Evolutionary conservation across 805 yeast species (phyloP).

Genomic region (Starmerella floris): DNA sequence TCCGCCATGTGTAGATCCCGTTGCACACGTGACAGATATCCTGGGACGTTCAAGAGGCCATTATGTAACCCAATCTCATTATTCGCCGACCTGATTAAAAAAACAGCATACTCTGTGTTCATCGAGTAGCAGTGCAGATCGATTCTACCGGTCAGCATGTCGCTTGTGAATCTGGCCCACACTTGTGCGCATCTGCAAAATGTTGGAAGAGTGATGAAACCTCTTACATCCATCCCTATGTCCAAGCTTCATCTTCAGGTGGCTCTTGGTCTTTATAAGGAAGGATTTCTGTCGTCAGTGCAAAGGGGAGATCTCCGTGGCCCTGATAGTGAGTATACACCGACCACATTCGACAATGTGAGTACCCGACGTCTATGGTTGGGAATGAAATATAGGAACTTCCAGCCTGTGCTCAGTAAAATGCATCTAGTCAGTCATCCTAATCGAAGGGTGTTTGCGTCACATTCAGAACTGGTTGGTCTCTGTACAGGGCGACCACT

Average conservation of each 20-base stretch:
- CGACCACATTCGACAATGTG: conserved; percentile 75
- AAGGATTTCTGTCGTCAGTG: conserved; percentile 74
- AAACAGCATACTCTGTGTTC: no score
- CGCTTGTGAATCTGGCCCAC: conserved; percentile 71
- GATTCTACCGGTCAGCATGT: conserved; percentile 38
- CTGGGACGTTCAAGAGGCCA: no score
- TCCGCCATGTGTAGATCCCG: no score
- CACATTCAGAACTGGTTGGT: conserved; percentile 49
- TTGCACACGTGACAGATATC: no score
- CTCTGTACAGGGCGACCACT: conserved; percentile 66
- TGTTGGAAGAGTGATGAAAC: conserved; percentile 58
- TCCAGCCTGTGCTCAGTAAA: conserved; percentile 59
- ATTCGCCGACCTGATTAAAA: no score
- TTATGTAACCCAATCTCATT: no score
- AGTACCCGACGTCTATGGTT: conserved; percentile 82
- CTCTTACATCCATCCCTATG: conserved; percentile 71
- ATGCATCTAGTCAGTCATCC: conserved; percentile 74
- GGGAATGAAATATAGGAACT: conserved; percentile 74
- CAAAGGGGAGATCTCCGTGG: conserved; percentile 76
- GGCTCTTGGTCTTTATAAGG: conserved; percentile 72
- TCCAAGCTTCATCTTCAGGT: conserved; percentile 71
- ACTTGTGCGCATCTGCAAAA: conserved; percentile 82
- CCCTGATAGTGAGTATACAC: conserved; percentile 50
- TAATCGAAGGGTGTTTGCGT: conserved; percentile 55
- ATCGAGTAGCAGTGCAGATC: no score